phyloP scores from a whole-genome alignment of 176 grass and related monocot species.

The Oryza officinalis region DNA sequence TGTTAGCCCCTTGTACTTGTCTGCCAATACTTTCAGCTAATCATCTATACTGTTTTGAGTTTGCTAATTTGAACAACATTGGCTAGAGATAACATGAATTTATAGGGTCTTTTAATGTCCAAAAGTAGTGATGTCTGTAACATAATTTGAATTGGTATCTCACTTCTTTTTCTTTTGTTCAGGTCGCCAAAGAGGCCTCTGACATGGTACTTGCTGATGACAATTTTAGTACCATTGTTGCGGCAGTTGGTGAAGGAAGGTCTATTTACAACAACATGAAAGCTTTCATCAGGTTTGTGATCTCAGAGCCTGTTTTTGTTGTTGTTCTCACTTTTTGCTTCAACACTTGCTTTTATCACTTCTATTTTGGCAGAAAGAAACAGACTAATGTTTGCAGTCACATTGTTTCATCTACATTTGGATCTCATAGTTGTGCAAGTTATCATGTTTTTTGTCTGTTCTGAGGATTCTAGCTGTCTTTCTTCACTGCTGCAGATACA shows the following conservation, averaged over 20 bases:
- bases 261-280: slow-evolving; percentile 99
- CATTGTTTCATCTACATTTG: not conserved
- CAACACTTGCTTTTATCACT: not conserved
- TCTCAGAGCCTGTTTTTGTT: slow-evolving; percentile 8
- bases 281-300: slow-evolving; percentile 85
- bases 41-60: not conserved
- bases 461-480: slow-evolving; percentile 38
- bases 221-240: slow-evolving; percentile 95
- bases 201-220: slow-evolving; percentile 99
- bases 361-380: not conserved
- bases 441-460: not conserved
- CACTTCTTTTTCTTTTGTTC: not conserved
- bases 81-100: not conserved
- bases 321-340: not conserved
- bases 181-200: slow-evolving; percentile 93
- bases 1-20: not conserved
- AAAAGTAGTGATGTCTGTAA: not conserved
- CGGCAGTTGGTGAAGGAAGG: slow-evolving; percentile 95
- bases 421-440: not conserved
- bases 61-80: not conserved
- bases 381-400: not conserved
- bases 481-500: slow-evolving; percentile 65
- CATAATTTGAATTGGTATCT: not conserved
- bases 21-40: not conserved
- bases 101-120: not conserved